phyloP scores from a whole-genome alignment of 2,329 filamentous ascomycete genomes.

The Sarocladium strictum region DNA sequence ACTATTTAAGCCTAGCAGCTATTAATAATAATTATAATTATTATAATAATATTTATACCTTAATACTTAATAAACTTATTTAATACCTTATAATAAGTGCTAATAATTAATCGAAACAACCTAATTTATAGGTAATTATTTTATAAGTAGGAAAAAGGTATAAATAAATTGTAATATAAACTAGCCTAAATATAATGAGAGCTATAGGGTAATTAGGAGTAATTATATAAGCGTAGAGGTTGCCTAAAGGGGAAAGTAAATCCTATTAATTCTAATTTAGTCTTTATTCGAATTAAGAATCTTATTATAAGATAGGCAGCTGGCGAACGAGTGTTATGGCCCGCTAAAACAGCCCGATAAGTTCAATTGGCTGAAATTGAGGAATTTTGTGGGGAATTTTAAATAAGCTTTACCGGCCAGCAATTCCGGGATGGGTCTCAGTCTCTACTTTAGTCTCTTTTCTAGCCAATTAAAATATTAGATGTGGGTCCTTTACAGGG shows the following conservation, averaged over 20 bases:
- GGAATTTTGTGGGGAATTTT: neutral
- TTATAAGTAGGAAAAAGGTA: conserved; percentile 10
- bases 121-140: conserved; percentile 7
- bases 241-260: conserved; percentile 8
- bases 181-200: neutral
- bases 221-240: neutral
- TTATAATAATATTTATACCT: neutral
- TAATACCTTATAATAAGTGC: neutral
- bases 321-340: neutral
- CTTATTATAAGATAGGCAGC: conserved; percentile 2
- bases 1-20: neutral
- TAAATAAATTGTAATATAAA: conserved; percentile 7
- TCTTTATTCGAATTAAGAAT: conserved; percentile 7
- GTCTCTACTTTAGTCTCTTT: neutral
- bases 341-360: neutral
- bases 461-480: neutral
- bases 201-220: conserved; percentile 1
- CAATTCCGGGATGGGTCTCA: neutral
- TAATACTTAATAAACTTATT: conserved; percentile 3
- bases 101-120: conserved; percentile 7
- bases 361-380: neutral
- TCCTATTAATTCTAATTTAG: neutral
- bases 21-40: neutral
- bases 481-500: neutral
- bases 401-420: neutral